Percentiles rank a stretch among this genome's conserved stretches.
These are phyloP conservation scores for Tympanopsis confertula DNA, from an alignment of 2,329 filamentous ascomycete species.

Conservation along the genomic window DNA sequence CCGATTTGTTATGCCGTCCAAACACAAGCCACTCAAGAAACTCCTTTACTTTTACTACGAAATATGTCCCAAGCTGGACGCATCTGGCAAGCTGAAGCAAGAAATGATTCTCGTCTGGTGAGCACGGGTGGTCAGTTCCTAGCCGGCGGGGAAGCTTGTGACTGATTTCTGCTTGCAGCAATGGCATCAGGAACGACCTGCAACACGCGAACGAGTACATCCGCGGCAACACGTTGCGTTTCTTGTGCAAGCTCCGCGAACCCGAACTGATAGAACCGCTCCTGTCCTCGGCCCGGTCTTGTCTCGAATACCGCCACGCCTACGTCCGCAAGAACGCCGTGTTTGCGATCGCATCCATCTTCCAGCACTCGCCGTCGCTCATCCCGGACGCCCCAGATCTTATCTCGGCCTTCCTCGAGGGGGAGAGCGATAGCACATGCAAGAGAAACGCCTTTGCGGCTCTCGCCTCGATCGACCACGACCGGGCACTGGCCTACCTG, in stretches of 20 bases:
- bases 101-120: slow-evolving; percentile 99
- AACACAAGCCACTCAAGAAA: slow-evolving; percentile 94
- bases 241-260: slow-evolving; percentile 91
- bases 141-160: too few relatives aligned
- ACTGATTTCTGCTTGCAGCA: too few relatives aligned
- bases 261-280: slow-evolving; percentile 92
- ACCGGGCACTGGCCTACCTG: slow-evolving; percentile 80
- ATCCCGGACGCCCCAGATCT: slow-evolving; percentile 94
- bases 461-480: slow-evolving; percentile 80
- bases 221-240: slow-evolving; percentile 92
- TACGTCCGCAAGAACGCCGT: slow-evolving; percentile 98
- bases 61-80: slow-evolving; percentile 91
- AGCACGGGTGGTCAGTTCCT: too few relatives aligned
- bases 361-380: slow-evolving; percentile 75
- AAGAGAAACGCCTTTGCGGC: slow-evolving; percentile 96
- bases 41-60: slow-evolving; percentile 98
- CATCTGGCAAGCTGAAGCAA: slow-evolving; percentile 89
- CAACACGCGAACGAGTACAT: slow-evolving; percentile 98
- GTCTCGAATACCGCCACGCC: slow-evolving; percentile 88
- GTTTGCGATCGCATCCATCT: slow-evolving; percentile 86
- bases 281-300: slow-evolving; percentile 79
- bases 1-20: slow-evolving; percentile 98
- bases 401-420: slow-evolving; percentile 76
- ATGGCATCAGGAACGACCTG: slow-evolving; percentile 93
- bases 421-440: slow-evolving; percentile 87